Evolutionary conservation across 2,329 filamentous ascomycete species (phyloP).

Genomic region (Volutella citrinella): DNA sequence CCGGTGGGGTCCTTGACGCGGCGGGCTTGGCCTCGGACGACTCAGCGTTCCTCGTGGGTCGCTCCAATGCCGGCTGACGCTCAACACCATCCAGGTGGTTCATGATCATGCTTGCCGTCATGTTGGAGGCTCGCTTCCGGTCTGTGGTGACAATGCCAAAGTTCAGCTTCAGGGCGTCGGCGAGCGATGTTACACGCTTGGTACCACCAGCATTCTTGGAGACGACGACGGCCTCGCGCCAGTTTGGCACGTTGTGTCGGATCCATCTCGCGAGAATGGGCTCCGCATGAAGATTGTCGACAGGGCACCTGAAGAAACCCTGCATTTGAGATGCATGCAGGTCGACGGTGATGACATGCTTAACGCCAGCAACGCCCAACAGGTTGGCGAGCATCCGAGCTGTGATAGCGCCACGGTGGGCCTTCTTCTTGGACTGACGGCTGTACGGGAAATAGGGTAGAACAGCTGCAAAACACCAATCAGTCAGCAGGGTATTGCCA

Average conservation of each 20-base stretch:
- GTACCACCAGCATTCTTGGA: constrained; percentile 98
- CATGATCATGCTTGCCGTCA: constrained; percentile 78
- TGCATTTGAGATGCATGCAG: constrained; percentile 99
- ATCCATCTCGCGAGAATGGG: constrained; percentile 96
- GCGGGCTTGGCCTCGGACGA: constrained; percentile 20
- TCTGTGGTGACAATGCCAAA: constrained; percentile 96
- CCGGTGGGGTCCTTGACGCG: constrained; percentile 17
- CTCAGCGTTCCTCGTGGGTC: no score
- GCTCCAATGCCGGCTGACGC: constrained; percentile 42
- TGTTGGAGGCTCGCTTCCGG: constrained; percentile 63
- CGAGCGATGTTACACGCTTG: constrained; percentile 92
- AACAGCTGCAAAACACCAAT: constrained; percentile 58
- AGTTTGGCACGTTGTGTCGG: constrained; percentile 78
- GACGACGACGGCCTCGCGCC: constrained; percentile 90
- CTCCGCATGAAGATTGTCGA: constrained; percentile 96
- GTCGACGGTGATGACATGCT: constrained; percentile 97
- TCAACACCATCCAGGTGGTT: constrained; percentile 62
- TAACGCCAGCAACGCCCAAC: constrained; percentile 87
- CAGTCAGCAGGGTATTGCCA: no score
- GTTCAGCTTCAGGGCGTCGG: constrained; percentile 93
- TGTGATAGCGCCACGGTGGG: constrained; percentile 91
- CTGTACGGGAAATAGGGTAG: constrained; percentile 98
- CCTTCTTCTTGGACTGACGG: constrained; percentile 98
- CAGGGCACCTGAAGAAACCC: constrained; percentile 96
- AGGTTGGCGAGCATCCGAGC: constrained; percentile 97